Evolutionary conservation across 768 basidiomycete genomes (phyloP), one percentile per base, ranked within the genome.

Genomic region (Hypholoma sublateritium): DNA sequence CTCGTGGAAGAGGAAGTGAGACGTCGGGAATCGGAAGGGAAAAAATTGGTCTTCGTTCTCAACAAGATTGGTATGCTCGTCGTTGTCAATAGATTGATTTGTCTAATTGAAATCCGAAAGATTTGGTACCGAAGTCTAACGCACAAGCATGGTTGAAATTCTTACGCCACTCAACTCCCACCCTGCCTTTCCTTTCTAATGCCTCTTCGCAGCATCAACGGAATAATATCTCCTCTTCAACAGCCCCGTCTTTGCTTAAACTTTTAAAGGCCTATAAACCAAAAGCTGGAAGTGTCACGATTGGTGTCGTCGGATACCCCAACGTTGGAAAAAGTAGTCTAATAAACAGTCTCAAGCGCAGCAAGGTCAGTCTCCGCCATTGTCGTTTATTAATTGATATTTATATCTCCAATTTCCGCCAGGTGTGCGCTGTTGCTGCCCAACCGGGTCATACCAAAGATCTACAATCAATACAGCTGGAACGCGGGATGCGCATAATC

Each of bases 271-370:
- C 88, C 0, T 91, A 89, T 69, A 89, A 87, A 60, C 88, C 87
- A 1, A 84, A 77, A 32, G 76, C 84, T 0, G 84, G 86, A 32
- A 89, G 84, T 60, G 77, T 93, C 50, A 94, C 92, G 0, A 82
- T 96, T 49, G 94, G 94, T 14, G 91, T 98, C 16, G 91, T 98
- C 4, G 96, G 96, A 1, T 96, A 94, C 72, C 96, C 96, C 1
- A 98, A 98, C 70, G 96, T 98, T 45, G 96, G 96, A 13, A 98
- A 98, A 75, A 95, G 93, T 55, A 91, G 87, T 65, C 68, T 98
- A 56, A 95, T 99, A 70, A 98, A 98, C 70, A 89, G 92, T 43
- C 74, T 99, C 50, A 95, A 94, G 72, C 76, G 93, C 36, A 83
- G 85, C 58, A 94, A 91, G 74, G 89, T 88, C 16, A 47, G 14